A percentile compares a stretch with the other conserved stretches of the same genome.
phyloP scores from a whole-genome alignment of 2,329 filamentous ascomycete genomes.

The Zymoseptoria pseudotritici region DNA sequence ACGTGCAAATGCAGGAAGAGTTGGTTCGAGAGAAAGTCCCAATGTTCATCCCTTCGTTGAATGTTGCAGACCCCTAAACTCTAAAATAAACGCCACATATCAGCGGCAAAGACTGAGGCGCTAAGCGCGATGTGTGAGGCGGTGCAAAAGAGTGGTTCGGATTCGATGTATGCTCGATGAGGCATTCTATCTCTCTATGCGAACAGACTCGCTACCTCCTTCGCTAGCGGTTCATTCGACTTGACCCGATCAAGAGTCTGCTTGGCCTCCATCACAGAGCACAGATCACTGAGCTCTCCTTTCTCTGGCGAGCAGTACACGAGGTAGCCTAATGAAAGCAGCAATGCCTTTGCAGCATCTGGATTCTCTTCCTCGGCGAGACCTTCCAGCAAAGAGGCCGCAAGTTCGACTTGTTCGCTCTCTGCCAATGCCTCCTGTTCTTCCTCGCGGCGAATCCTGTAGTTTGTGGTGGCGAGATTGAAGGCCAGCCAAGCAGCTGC shows the following conservation, averaged over 20 bases:
- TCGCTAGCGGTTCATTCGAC: constrained; percentile 28
- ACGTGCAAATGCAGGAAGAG: not conserved
- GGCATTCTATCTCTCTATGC: not conserved
- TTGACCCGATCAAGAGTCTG: constrained; percentile 47
- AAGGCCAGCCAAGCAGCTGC: constrained; percentile 77
- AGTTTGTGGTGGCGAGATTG: constrained; percentile 69
- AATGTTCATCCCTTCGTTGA: not conserved
- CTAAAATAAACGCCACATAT: not conserved
- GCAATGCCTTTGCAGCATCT: constrained; percentile 69
- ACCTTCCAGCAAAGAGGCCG: constrained; percentile 72
- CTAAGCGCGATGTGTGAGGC: not conserved
- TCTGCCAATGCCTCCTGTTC: constrained; percentile 55
- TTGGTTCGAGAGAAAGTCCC: not conserved
- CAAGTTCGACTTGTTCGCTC: constrained; percentile 69
- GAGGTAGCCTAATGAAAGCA: constrained; percentile 69
- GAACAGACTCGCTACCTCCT: constrained; percentile 24
- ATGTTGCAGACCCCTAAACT: not conserved
- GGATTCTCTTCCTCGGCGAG: constrained; percentile 44
- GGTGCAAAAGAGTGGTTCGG: not conserved
- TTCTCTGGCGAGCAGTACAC: constrained; percentile 62
- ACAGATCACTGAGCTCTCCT: constrained; percentile 73
- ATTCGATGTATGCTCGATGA: not conserved
- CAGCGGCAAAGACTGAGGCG: not conserved
- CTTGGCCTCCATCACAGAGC: constrained; percentile 67
- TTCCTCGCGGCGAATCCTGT: constrained; percentile 54